Evolutionary conservation across 768 basidiomycete species (phyloP).

Genomic region (Suillus variegatus): DNA sequence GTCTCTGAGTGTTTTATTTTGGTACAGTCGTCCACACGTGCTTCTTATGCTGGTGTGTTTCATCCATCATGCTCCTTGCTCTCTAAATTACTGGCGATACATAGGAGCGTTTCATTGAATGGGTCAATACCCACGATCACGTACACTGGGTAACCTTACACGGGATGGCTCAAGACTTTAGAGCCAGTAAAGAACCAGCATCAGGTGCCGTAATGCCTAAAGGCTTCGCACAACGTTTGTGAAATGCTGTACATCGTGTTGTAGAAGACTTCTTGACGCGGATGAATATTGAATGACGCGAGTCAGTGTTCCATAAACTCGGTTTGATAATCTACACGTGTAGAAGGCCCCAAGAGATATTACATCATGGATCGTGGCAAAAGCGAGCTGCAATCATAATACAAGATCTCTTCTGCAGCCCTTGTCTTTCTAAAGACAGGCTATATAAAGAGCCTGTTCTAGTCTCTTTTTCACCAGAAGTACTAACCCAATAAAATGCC

Average conservation of each 20-base stretch:
- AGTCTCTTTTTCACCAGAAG: no score
- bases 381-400: not conserved
- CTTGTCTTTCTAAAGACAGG: not conserved
- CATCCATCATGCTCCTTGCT: no score
- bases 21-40: constrained; percentile 61
- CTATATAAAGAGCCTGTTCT: not conserved
- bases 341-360: not conserved
- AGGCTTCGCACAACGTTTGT: constrained; percentile 29
- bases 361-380: not conserved
- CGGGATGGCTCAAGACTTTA: constrained; percentile 66
- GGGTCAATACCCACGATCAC: constrained; percentile 69
- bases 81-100: not conserved
- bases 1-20: constrained; percentile 9
- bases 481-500: constrained; percentile 37
- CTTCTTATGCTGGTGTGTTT: constrained; percentile 67
- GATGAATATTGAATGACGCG: not conserved
- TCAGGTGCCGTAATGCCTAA: constrained; percentile 58
- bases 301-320: not conserved
- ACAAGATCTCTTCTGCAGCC: not conserved
- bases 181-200: constrained; percentile 48
- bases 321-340: constrained; percentile 5
- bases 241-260: not conserved
- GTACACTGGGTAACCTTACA: constrained; percentile 73
- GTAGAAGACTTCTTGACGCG: constrained; percentile 3
- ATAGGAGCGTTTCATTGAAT: constrained; percentile 73